Base-by-base conservation (phyloP, 805 yeast species). In the Nakazawaea populi region DNA sequence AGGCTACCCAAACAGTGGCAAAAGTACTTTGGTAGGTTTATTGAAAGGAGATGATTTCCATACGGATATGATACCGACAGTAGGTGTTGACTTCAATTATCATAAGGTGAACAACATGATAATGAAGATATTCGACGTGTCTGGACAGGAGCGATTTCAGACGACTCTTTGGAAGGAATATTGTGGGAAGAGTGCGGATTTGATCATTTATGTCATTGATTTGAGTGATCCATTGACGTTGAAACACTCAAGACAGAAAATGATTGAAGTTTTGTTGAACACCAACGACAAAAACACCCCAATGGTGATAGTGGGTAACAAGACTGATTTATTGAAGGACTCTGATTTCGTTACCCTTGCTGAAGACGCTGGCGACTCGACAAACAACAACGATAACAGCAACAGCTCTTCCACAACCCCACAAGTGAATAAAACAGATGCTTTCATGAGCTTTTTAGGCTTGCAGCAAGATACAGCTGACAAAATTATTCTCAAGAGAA, bases 1-100 rank as follows among this genome's bases (percentile, higher is more conserved):
- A n/a, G 71, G 71, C 10, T 54, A 64, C 11, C 57, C 55, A 10
- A 61, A 60, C 49, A 49, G 69, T 4, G 71, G 71, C 2, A 67
- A 67, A 52, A 60, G 62, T 7, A 60, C 62, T 38, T 55, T 64
- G 5, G 54, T 59, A n/a, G 48, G 56, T n/a, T 40, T 49, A 3
- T 46, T 65, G 6, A 38, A 14, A 18, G 56, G 56, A 8, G 18
- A 44, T 5, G 29, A 12, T 3, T 53, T 49, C 29, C 44, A 46
- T 18, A 35, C n/a, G 1, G 62, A 59, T 44, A 58, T 58, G 4
- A 55, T 62, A 14, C 69, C 69, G 4, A 65, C 69, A n/a, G 46
- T 62, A 7, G 47, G 51, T 0, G 51, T 54, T 11, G 49, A 49
- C 4, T 38, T 18, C 32, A 41, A 52, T 4, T 47, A 42, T 40